These are phyloP conservation scores for Globisporangium megalacanthum DNA, from an alignment of 352 stramenopile genomes.

Conservation along the genomic window DNA sequence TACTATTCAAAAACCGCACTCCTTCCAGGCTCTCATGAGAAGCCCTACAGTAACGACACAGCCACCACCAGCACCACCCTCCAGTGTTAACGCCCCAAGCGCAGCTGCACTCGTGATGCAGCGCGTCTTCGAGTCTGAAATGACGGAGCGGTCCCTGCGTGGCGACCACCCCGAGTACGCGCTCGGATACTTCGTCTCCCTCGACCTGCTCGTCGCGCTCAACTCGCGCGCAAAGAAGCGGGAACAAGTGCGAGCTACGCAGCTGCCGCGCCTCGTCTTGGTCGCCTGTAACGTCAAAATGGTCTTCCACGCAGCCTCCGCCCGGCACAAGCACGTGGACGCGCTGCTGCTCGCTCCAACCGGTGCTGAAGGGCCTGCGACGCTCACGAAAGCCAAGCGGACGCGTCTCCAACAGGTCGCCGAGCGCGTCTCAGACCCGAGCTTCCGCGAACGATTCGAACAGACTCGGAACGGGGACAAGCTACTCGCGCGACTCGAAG, in stretches of 20 bases:
- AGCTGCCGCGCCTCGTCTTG: neutral
- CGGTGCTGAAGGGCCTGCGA: neutral
- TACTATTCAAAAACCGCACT: too few relatives aligned
- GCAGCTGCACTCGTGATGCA: too few relatives aligned
- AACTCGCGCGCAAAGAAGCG: neutral
- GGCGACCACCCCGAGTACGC: neutral
- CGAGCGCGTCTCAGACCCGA: neutral
- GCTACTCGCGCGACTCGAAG: neutral
- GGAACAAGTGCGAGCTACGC: neutral
- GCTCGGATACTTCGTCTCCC: slow-evolving; percentile 8
- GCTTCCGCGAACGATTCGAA: slow-evolving; percentile 1
- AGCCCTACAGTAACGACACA: too few relatives aligned
- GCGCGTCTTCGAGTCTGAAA: slow-evolving; percentile 2
- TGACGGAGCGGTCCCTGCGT: slow-evolving; percentile 2
- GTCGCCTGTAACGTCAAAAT: slow-evolving; percentile 3
- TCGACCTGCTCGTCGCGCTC: neutral
- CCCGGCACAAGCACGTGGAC: slow-evolving; percentile 3
- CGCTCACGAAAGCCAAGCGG: neutral
- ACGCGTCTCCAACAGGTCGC: slow-evolving; percentile 1
- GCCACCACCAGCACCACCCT: too few relatives aligned
- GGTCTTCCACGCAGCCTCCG: slow-evolving; percentile 2
- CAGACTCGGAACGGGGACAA: slow-evolving; percentile 1
- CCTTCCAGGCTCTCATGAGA: too few relatives aligned
- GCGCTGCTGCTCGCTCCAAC: neutral
- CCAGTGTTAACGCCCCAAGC: too few relatives aligned